phyloP scores from a whole-genome alignment of 345 rosid genomes.

The Erysimum cheiranthoides region DNA sequence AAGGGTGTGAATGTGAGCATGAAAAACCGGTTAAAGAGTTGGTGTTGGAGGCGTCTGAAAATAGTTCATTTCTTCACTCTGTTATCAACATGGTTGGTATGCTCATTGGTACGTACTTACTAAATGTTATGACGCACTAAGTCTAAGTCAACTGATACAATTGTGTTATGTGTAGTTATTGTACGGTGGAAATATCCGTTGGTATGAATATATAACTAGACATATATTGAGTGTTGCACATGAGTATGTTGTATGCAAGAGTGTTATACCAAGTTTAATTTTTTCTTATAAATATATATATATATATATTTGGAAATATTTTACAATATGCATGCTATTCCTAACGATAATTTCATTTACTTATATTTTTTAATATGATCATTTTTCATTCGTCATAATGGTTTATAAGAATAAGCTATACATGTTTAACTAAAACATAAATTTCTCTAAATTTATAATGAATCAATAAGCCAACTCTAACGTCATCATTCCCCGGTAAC shows the following conservation, averaged over 20 bases:
- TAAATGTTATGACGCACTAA: not conserved
- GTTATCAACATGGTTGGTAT: conserved; percentile 86
- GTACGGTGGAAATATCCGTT: not conserved
- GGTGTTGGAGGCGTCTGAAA: conserved; percentile 20
- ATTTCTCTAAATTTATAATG: not conserved
- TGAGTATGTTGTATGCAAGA: not conserved
- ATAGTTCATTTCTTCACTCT: conserved; percentile 69
- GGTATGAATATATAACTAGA: not conserved
- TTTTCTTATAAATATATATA: not conserved
- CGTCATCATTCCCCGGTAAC: conserved; percentile 12
- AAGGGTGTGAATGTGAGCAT: conserved; percentile 28
- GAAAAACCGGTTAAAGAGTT: conserved; percentile 13
- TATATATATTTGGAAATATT: not conserved
- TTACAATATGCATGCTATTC: not conserved
- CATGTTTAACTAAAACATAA: not conserved
- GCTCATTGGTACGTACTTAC: conserved; percentile 67
- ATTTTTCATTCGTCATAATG: too few relatives aligned
- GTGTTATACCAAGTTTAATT: not conserved
- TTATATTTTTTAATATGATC: too few relatives aligned
- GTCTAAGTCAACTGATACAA: not conserved
- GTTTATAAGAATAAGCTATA: not conserved
- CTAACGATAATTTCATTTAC: not conserved
- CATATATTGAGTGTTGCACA: not conserved
- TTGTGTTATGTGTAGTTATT: not conserved
- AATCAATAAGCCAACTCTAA: conserved; percentile 16